Evolutionary conservation across 352 stramenopile genomes (phyloP).

Genomic region (Pythium aristosporum): DNA sequence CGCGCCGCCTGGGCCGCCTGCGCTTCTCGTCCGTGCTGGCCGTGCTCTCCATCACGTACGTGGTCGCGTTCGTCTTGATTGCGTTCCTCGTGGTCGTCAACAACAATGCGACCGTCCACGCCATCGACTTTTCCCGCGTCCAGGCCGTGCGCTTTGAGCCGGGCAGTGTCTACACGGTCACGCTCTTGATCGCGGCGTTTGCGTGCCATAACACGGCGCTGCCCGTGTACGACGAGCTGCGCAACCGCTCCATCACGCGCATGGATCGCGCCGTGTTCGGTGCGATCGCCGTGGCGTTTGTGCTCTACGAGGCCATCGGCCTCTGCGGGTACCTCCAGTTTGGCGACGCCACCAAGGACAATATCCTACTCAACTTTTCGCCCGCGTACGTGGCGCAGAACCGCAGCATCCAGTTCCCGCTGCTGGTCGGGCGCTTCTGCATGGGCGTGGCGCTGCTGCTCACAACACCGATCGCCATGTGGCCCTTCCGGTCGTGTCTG

Average conservation of each 20-base stretch:
- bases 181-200: constrained; percentile 70
- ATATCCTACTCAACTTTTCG: constrained; percentile 80
- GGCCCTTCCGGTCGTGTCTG: constrained; percentile 74
- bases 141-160: constrained; percentile 55
- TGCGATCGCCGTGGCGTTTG: constrained; percentile 61
- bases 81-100: constrained; percentile 43
- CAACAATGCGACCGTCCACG: constrained; percentile 7
- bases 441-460: constrained; percentile 68
- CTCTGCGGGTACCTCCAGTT: constrained; percentile 76
- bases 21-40: constrained; percentile 59
- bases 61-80: constrained; percentile 59
- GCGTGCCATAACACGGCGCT: constrained; percentile 78
- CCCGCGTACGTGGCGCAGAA: constrained; percentile 50
- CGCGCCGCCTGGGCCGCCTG: constrained; percentile 57
- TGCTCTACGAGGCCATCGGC: constrained; percentile 69
- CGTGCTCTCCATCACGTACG: constrained; percentile 67
- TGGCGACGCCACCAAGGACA: constrained; percentile 58
- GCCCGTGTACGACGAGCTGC: constrained; percentile 76
- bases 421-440: constrained; percentile 58
- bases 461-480: constrained; percentile 71
- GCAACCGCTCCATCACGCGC: constrained; percentile 41
- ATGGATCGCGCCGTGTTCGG: constrained; percentile 69
- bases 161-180: constrained; percentile 70
- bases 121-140: constrained; percentile 32
- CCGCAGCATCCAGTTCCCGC: constrained; percentile 38